Base-by-base conservation (phyloP, 371 early-diverging fungal genomes). In the Amoeboaphelidium occidentale region DNA sequence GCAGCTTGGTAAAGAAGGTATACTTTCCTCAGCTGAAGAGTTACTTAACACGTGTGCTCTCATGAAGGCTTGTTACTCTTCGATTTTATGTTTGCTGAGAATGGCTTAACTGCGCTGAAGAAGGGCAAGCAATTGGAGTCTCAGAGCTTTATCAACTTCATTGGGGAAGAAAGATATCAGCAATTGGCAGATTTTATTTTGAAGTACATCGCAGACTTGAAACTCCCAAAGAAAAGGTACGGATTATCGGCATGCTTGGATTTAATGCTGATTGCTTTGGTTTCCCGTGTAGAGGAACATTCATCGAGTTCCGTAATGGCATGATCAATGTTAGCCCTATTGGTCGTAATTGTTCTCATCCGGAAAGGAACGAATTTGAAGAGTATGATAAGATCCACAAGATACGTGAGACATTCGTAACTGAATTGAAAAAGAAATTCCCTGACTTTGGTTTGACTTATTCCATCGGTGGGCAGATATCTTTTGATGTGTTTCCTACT, bases 311-410 rank as follows among this genome's bases (percentile, higher is more conserved):
- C 75, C 81, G 99, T 55, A 84, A 84, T 58, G 97, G 98, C 50
- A 98, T 98, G 97, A 81, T 99, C 62, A 99, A 99, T 67, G 78
- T 98, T 32, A 91, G 90, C 39, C 98, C 98, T 45, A 86, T 99
- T 50, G 99, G 99, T 42, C 81, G 99, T 52, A 92, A 89, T 72
- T 98, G 98, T 81, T 66, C 73, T 23, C 74, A 76, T 42, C 72
- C 82, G 32, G 98, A 99, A 66, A 76, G 99, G 54, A 74, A 76
- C 58, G 87, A 79, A 52, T 98, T 91, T 65, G 88, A 88, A 61
- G 74, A 71, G 57, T 90, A 74, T 59, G 99, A 99, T 67, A 70
- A 84, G 54, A 66, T 68, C 61, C 73, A 76, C 71, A 66, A 68
- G 58, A 66, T 92, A 51, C 80, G 97, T 50, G 64, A 75, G 46